These are phyloP conservation scores for Termitomyces sp. DNA, from an alignment of 768 basidiomycete species.

Conservation along the genomic window DNA sequence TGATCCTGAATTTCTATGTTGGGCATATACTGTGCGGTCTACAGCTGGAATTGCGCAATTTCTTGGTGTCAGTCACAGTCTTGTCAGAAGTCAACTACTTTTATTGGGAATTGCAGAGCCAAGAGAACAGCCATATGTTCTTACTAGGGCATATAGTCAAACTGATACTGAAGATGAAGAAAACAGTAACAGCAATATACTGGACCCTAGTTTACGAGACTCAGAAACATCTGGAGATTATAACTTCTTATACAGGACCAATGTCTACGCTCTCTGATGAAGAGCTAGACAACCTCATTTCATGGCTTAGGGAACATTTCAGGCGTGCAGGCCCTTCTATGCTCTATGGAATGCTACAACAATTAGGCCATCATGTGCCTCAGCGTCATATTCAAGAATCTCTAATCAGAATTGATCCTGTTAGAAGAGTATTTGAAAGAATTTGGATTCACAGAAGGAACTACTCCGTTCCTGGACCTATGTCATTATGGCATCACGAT, in stretches of 20 bases:
- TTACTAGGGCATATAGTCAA: background rate
- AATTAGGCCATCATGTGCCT: constrained; percentile 11
- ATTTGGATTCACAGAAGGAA: constrained; percentile 18
- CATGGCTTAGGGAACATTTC: background rate
- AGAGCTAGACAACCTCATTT: background rate
- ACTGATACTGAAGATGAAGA: background rate
- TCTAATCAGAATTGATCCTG: constrained; percentile 17
- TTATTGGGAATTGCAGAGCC: constrained; percentile 14
- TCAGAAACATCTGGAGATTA: background rate
- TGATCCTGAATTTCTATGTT: constrained; percentile 15
- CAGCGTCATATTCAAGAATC: constrained; percentile 12
- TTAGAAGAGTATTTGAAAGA: constrained; percentile 13
- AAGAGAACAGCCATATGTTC: constrained; percentile 6
- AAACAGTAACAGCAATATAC: background rate
- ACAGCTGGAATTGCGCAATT: constrained; percentile 14
- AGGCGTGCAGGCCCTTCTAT: constrained; percentile 17
- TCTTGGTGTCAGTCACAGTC: constrained; percentile 9
- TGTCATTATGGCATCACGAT: constrained; percentile 33
- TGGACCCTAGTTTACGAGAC: background rate
- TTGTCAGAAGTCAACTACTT: constrained; percentile 13
- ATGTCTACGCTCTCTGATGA: background rate
- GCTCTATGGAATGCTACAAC: constrained; percentile 19
- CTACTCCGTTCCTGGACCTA: constrained; percentile 26
- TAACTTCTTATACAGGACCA: background rate
- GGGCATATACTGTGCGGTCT: constrained; percentile 13